These are phyloP conservation scores for Globisporangium apiculatum DNA, from an alignment of 352 stramenopile genomes.

Conservation along the genomic window DNA sequence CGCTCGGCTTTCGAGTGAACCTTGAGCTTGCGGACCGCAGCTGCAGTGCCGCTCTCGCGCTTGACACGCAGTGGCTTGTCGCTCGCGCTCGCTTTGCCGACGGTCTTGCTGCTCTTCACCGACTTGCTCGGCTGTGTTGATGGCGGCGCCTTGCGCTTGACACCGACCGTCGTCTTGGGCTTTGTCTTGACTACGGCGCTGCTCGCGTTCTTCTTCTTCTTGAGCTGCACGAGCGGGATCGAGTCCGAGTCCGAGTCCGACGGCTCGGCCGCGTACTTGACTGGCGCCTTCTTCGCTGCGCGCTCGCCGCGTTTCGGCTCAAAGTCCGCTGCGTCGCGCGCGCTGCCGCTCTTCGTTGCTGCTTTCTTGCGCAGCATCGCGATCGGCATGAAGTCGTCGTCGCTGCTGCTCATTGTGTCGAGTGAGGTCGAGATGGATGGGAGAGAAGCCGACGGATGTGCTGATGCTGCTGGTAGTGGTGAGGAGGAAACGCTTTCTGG, in stretches of 20 bases:
- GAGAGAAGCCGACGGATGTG: too few species aligned
- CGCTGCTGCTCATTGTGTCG: conserved; percentile 52
- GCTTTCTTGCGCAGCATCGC: conserved; percentile 53
- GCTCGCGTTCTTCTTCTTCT: conserved; percentile 34
- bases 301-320: conserved; percentile 9
- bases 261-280: conserved; percentile 24
- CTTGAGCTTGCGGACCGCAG: conserved; percentile 86
- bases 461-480: too few species aligned
- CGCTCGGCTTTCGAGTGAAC: conserved; percentile 91
- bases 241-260: conserved; percentile 74
- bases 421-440: background rate
- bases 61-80: conserved; percentile 26
- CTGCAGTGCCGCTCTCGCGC: conserved; percentile 20
- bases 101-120: conserved; percentile 42
- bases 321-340: conserved; percentile 15
- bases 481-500: too few species aligned
- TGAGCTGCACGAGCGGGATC: conserved; percentile 74
- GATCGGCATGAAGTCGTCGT: conserved; percentile 75
- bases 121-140: conserved; percentile 9
- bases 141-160: conserved; percentile 46
- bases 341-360: conserved; percentile 14
- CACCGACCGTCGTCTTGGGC: conserved; percentile 11
- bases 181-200: conserved; percentile 7
- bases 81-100: conserved; percentile 31
- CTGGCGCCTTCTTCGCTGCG: conserved; percentile 24